phyloP scores from a whole-genome alignment of 176 grass and related monocot genomes.

The Musa acuminata region DNA sequence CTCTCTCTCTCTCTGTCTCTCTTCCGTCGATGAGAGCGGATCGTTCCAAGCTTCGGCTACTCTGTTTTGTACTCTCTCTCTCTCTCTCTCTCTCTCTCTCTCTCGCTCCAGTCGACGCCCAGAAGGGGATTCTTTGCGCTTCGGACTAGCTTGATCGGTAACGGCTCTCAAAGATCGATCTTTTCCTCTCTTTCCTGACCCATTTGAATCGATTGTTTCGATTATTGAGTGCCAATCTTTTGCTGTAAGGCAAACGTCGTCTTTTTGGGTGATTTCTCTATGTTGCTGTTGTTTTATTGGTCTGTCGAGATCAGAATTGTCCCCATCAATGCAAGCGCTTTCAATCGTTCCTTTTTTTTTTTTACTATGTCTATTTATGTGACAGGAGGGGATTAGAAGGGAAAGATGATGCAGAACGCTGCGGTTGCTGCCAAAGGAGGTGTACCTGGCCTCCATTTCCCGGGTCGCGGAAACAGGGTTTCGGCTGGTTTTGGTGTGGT shows the following conservation, averaged over 20 bases:
- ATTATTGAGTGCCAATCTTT: neutral
- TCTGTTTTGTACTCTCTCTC: neutral
- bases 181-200: neutral
- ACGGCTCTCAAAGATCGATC: neutral
- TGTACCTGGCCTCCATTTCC: neutral
- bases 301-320: neutral
- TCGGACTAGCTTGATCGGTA: neutral
- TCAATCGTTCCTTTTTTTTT: neutral
- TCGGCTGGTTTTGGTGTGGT: slow-evolving; percentile 7
- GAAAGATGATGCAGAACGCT: neutral
- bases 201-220: neutral
- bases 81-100: neutral
- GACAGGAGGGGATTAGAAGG: neutral
- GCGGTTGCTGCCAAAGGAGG: neutral
- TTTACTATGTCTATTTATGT: neutral
- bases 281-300: neutral
- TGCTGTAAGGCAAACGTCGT: neutral
- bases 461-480: slow-evolving; percentile 8
- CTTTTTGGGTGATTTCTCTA: neutral
- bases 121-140: neutral
- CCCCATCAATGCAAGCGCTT: neutral
- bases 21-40: neutral
- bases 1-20: no score
- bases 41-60: neutral
- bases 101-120: neutral